Conservation (phyloP, 805 yeast genomes). For the Sungouiozyma intestinalis region DNA sequence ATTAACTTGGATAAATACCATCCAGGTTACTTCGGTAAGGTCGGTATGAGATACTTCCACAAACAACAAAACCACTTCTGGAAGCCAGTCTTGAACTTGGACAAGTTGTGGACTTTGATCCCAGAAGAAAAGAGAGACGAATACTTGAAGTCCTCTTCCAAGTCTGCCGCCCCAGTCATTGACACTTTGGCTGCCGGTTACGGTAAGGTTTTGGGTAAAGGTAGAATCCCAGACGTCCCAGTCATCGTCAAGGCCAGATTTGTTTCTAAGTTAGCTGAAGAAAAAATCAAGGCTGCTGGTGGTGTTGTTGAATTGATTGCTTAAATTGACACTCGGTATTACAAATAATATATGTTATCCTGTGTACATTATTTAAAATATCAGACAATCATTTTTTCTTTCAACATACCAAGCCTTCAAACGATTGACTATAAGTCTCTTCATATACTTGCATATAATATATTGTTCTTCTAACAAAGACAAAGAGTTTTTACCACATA, state of each 20-base stretch:
- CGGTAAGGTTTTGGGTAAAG: constrained; percentile 99
- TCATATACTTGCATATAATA: neutral
- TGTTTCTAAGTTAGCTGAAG: constrained; percentile 98
- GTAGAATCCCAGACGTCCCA: constrained; percentile 95
- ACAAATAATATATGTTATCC: neutral
- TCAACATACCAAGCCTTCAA: neutral
- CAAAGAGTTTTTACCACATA: too few relatives aligned
- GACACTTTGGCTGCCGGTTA: constrained; percentile 99
- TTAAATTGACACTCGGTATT: constrained; percentile 35
- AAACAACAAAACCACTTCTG: constrained; percentile 89
- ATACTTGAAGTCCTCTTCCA: constrained; percentile 73
- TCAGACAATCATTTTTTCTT: neutral
- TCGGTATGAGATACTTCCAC: constrained; percentile 99
- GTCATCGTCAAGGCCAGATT: constrained; percentile 99
- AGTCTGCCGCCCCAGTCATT: constrained; percentile 95
- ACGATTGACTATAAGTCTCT: neutral
- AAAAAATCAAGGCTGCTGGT: constrained; percentile 99
- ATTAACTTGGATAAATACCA: constrained; percentile 99
- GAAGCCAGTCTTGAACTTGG: constrained; percentile 97
- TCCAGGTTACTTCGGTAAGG: constrained; percentile 99
- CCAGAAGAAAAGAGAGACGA: constrained; percentile 91
- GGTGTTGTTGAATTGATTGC: constrained; percentile 99
- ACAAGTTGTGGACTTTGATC: constrained; percentile 96
- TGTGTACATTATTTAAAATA: neutral
- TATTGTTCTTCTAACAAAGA: too few relatives aligned